phyloP scores from a whole-genome alignment of 192 early-diverging fungal species.

The Phycomyces nitens region DNA sequence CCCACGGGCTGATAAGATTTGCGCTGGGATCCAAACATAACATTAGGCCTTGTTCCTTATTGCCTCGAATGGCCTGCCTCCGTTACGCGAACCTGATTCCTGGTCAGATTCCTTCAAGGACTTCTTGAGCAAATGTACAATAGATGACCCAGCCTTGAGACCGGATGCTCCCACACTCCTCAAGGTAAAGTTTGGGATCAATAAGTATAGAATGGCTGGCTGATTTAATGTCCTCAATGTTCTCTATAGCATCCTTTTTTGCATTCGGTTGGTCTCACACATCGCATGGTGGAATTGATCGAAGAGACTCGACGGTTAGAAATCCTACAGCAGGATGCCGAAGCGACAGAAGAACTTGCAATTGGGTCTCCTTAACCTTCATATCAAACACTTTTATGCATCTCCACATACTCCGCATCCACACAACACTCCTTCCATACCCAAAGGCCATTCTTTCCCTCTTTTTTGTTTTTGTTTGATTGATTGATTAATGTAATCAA shows the following conservation, averaged over 20 bases:
- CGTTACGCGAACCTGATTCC: slow-evolving; percentile 73
- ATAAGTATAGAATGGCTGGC: slow-evolving; percentile 46
- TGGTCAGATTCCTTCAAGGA: slow-evolving; percentile 71
- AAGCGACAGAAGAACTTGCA: slow-evolving; percentile 14
- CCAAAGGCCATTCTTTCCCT: no score
- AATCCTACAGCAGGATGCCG: slow-evolving; percentile 19
- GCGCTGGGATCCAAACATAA: not conserved
- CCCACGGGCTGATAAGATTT: not conserved
- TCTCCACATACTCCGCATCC: no score
- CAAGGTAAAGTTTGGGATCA: no score
- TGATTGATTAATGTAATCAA: no score
- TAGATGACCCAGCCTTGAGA: slow-evolving; percentile 68
- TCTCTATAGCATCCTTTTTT: slow-evolving; percentile 49
- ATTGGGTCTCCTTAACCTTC: slow-evolving; percentile 4
- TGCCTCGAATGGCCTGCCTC: slow-evolving; percentile 86
- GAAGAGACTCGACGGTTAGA: slow-evolving; percentile 26
- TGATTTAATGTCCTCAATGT: not conserved
- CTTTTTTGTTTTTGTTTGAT: no score
- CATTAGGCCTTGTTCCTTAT: slow-evolving; percentile 80
- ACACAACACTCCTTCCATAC: no score
- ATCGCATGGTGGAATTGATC: slow-evolving; percentile 43
- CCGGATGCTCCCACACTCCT: slow-evolving; percentile 71
- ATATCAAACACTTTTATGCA: no score
- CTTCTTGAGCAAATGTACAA: slow-evolving; percentile 71
- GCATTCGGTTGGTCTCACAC: slow-evolving; percentile 56